phyloP scores from a whole-genome alignment of 2,329 filamentous ascomycete species.

The Stagonosporopsis rhizophila region DNA sequence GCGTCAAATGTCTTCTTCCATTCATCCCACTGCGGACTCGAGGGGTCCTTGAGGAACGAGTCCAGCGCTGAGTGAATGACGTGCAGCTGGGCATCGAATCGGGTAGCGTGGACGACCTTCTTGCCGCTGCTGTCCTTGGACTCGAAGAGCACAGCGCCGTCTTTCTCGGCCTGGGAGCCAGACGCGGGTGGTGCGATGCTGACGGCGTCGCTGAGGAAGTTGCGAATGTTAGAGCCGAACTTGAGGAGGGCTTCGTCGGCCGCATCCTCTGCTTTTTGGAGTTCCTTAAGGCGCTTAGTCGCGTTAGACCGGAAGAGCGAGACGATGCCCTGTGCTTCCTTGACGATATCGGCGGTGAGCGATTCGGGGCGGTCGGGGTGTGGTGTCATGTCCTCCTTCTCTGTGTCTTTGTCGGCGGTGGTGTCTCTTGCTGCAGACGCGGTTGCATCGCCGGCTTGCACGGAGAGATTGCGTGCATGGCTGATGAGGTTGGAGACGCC shows the following conservation, averaged over 20 bases:
- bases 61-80: constrained; percentile 88
- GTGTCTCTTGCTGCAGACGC: constrained; percentile 24
- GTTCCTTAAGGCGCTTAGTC: constrained; percentile 82
- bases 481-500: constrained; percentile 77
- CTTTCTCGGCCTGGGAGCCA: constrained; percentile 54
- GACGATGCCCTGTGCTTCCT: constrained; percentile 71
- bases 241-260: constrained; percentile 93
- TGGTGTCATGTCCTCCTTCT: constrained; percentile 32
- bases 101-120: constrained; percentile 90
- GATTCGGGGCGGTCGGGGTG: constrained; percentile 54
- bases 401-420: constrained; percentile 24
- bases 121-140: constrained; percentile 90
- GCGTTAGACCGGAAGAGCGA: constrained; percentile 79
- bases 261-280: constrained; percentile 91
- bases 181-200: constrained; percentile 77
- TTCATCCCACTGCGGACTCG: constrained; percentile 73
- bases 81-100: constrained; percentile 94
- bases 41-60: constrained; percentile 81
- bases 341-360: constrained; percentile 59
- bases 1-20: constrained; percentile 81
- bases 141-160: constrained; percentile 78
- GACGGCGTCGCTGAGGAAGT: constrained; percentile 90
- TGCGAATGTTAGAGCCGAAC: constrained; percentile 87
- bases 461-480: constrained; percentile 75
- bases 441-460: constrained; percentile 49